Percentiles rank a stretch among this genome's conserved stretches.
Evolutionary conservation across 2,329 filamentous ascomycete genomes (phyloP).

Genomic region (Fusarium citri): DNA sequence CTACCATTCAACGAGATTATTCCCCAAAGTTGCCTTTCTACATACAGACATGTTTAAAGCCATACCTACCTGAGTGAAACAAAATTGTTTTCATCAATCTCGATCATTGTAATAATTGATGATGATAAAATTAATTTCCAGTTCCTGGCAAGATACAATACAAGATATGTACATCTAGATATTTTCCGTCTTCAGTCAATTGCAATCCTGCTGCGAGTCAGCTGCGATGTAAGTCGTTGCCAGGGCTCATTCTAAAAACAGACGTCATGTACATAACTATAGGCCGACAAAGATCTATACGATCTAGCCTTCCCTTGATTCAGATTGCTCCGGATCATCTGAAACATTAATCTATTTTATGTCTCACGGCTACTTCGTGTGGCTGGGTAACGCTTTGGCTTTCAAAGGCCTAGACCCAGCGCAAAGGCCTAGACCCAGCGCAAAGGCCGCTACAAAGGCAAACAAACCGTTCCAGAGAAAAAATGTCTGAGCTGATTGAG

Average conservation of each 20-base stretch:
- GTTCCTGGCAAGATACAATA: not conserved
- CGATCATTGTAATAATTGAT: not conserved
- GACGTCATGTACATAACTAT: not conserved
- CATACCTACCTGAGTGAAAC: not conserved
- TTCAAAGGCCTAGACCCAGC: not conserved
- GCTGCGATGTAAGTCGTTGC: not conserved
- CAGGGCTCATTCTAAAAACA: not conserved
- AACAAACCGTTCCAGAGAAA: conserved; percentile 4
- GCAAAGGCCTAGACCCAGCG: not conserved
- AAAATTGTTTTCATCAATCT: not conserved
- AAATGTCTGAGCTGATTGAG: not conserved
- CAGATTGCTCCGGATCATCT: not conserved
- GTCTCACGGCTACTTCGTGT: not conserved
- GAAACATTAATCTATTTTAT: not conserved
- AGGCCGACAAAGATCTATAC: too few relatives aligned
- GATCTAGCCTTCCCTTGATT: not conserved
- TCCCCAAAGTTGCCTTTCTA: not conserved
- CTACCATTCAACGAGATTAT: not conserved
- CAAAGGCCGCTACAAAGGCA: not conserved
- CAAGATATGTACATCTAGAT: not conserved
- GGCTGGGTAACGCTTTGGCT: conserved; percentile 12
- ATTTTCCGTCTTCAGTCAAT: not conserved
- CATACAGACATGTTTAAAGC: not conserved
- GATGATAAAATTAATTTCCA: not conserved
- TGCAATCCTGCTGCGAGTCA: not conserved